Conservation (phyloP, 2,329 filamentous ascomycete genomes). For the Bipolaris cookei region DNA sequence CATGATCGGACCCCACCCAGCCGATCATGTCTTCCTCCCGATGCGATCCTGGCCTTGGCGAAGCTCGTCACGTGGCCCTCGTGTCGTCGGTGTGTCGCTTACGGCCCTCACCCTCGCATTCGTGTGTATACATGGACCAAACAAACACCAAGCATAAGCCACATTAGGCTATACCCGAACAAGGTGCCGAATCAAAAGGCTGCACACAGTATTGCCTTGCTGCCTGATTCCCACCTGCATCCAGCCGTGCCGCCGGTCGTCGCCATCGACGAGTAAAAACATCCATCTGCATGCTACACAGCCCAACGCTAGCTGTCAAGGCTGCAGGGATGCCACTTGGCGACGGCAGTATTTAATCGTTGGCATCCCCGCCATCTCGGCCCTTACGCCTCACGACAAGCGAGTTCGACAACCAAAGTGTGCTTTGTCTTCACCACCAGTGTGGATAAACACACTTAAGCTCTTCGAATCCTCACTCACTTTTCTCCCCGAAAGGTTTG, state of each 20-base stretch:
- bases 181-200: slow-evolving; percentile 29
- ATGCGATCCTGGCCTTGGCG: too few relatives aligned
- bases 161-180: slow-evolving; percentile 22
- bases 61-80: slow-evolving; percentile 20
- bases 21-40: not conserved
- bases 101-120: not conserved
- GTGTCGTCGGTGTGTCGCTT: slow-evolving; percentile 19
- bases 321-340: slow-evolving; percentile 41
- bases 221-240: slow-evolving; percentile 25
- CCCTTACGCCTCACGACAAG: slow-evolving; percentile 50
- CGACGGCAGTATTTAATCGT: slow-evolving; percentile 39
- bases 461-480: slow-evolving; percentile 42
- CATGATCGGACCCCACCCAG: not conserved
- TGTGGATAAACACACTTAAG: slow-evolving; percentile 47
- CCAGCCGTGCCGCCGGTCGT: slow-evolving; percentile 22
- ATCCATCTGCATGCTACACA: slow-evolving; percentile 29
- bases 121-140: not conserved
- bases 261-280: slow-evolving; percentile 40
- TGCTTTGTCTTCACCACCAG: slow-evolving; percentile 43
- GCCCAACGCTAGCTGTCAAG: slow-evolving; percentile 37
- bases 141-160: slow-evolving; percentile 18
- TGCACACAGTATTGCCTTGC: slow-evolving; percentile 26
- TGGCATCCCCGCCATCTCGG: slow-evolving; percentile 36
- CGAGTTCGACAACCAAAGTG: slow-evolving; percentile 51
- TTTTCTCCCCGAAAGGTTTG: slow-evolving; percentile 44